phyloP scores from a whole-genome alignment of 306 rosid species.

The Castanea crenata region DNA sequence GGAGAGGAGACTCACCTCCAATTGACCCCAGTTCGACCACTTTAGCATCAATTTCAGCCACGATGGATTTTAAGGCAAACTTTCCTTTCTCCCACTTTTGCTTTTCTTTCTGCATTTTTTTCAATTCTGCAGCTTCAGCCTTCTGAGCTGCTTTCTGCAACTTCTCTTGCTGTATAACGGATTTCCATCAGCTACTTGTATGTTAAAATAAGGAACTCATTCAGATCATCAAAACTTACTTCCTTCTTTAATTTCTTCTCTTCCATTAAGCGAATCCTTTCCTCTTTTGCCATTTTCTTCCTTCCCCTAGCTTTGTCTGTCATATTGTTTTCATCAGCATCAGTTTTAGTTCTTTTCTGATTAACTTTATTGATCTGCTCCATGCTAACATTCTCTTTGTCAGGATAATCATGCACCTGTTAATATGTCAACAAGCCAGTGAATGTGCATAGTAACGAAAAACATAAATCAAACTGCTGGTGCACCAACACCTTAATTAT shows the following conservation, averaged over 20 bases:
- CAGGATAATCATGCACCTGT: slow-evolving; percentile 39
- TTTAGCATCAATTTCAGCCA: slow-evolving; percentile 82
- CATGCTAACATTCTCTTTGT: slow-evolving; percentile 36
- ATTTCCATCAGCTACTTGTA: slow-evolving; percentile 21
- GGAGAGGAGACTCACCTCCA: slow-evolving; percentile 59
- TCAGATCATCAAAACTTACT: slow-evolving; percentile 43
- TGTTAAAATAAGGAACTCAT: slow-evolving; percentile 11
- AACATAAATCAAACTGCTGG: neutral
- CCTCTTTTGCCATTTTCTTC: slow-evolving; percentile 71
- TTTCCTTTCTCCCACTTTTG: slow-evolving; percentile 90
- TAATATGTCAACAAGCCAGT: slow-evolving; percentile 6
- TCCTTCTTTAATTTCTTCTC: slow-evolving; percentile 72
- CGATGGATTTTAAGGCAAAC: slow-evolving; percentile 72
- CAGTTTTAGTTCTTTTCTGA: slow-evolving; percentile 30
- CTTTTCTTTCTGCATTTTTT: slow-evolving; percentile 74
- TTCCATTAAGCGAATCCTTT: slow-evolving; percentile 65
- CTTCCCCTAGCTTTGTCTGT: slow-evolving; percentile 37
- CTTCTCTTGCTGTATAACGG: slow-evolving; percentile 72
- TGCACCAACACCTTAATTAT: neutral
- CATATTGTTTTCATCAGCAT: slow-evolving; percentile 26
- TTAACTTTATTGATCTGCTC: slow-evolving; percentile 40
- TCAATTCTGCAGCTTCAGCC: slow-evolving; percentile 82
- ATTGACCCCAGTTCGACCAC: slow-evolving; percentile 81
- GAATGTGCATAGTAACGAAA: neutral
- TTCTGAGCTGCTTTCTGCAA: slow-evolving; percentile 71